phyloP scores from a whole-genome alignment of 1,284 basidiomycete species.

The Fomitopsis betulina region DNA sequence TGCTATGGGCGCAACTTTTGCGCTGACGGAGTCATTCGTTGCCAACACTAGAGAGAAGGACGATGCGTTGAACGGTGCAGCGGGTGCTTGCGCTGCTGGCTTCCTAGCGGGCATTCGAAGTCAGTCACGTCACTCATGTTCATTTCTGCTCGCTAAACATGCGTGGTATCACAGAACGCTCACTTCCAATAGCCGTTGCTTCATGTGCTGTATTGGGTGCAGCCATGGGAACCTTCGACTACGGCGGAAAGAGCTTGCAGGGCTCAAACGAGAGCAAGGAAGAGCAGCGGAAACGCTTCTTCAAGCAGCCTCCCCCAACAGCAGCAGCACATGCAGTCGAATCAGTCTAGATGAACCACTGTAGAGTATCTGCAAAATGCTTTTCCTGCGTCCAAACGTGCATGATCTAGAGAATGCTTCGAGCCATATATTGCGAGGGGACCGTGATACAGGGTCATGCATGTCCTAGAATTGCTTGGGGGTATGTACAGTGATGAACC shows the following conservation, averaged over 20 bases:
- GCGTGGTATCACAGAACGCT: slow-evolving; percentile 55
- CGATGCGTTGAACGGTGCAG: slow-evolving; percentile 82
- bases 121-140: slow-evolving; percentile 32
- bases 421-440: neutral
- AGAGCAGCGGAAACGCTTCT: slow-evolving; percentile 66
- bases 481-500: neutral
- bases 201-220: slow-evolving; percentile 80
- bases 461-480: no score
- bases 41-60: slow-evolving; percentile 82
- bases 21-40: slow-evolving; percentile 75
- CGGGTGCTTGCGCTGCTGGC: slow-evolving; percentile 90
- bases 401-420: neutral
- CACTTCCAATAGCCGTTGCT: slow-evolving; percentile 79
- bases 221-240: slow-evolving; percentile 81
- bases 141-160: slow-evolving; percentile 7
- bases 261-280: slow-evolving; percentile 45
- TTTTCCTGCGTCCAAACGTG: neutral
- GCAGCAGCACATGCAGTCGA: slow-evolving; percentile 21
- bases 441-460: neutral
- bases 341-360: slow-evolving; percentile 21
- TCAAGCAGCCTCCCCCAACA: slow-evolving; percentile 50
- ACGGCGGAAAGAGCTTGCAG: slow-evolving; percentile 59
- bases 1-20: slow-evolving; percentile 89
- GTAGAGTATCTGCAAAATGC: slow-evolving; percentile 10
- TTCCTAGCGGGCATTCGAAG: slow-evolving; percentile 85